Evolutionary conservation across 495 filamentous ascomycete genomes (phyloP).

Genomic region (Penicillium turbatum): DNA sequence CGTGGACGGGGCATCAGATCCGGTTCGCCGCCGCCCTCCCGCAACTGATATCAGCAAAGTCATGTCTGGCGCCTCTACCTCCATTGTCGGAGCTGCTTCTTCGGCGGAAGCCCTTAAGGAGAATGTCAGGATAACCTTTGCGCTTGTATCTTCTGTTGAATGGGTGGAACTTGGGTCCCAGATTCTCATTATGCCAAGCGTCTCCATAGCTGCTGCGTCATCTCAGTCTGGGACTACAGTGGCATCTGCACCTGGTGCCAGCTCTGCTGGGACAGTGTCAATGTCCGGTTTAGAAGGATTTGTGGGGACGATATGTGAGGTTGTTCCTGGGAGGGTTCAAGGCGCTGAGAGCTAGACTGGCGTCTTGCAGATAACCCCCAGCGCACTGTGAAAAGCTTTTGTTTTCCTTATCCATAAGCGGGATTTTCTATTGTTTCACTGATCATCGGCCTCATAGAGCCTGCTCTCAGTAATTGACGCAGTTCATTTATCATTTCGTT

Average conservation of each 20-base stretch:
- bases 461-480: background rate
- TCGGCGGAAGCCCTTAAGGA: slow-evolving; percentile 25
- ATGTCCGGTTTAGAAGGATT: slow-evolving; percentile 46
- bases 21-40: slow-evolving; percentile 7
- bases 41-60: slow-evolving; percentile 27
- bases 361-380: background rate
- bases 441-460: background rate
- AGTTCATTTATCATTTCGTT: background rate
- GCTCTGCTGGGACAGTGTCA: background rate
- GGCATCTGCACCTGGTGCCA: slow-evolving; percentile 17
- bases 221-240: slow-evolving; percentile 24
- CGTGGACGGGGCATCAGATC: background rate
- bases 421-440: background rate
- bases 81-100: slow-evolving; percentile 5
- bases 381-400: background rate
- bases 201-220: slow-evolving; percentile 30
- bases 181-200: slow-evolving; percentile 72
- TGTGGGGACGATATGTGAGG: slow-evolving; percentile 42
- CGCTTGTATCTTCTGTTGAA: slow-evolving; percentile 70
- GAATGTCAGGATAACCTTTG: slow-evolving; percentile 64
- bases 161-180: slow-evolving; percentile 80
- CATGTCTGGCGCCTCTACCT: slow-evolving; percentile 9
- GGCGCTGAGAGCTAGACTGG: slow-evolving; percentile 6
- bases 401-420: background rate
- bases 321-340: slow-evolving; percentile 24